Conservation (phyloP, 768 basidiomycete genomes). For the Asterophora lycoperdoides region DNA sequence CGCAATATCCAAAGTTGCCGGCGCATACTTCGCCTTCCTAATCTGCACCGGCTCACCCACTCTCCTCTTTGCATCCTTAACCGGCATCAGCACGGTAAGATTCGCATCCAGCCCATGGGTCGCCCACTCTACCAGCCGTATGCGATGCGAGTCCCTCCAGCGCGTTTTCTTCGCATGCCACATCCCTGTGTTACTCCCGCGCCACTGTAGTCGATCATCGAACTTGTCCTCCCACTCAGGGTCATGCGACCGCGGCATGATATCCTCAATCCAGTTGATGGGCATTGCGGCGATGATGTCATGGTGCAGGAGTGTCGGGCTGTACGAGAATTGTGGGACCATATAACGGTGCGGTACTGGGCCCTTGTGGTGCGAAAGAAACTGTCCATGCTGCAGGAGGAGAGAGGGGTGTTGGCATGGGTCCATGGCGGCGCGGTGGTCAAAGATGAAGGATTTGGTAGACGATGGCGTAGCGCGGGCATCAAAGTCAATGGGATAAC, state of each 20-base stretch:
- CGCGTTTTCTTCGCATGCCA: slow-evolving; percentile 32
- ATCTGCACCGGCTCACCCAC: slow-evolving; percentile 31
- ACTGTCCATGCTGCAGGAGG: slow-evolving; percentile 44
- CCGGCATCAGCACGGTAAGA: slow-evolving; percentile 30
- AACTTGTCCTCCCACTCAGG: slow-evolving; percentile 56
- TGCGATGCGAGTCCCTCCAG: slow-evolving; percentile 47
- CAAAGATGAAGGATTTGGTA: slow-evolving; percentile 41
- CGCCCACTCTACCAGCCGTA: slow-evolving; percentile 36
- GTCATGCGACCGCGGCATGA: slow-evolving; percentile 35
- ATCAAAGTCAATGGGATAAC: slow-evolving; percentile 24
- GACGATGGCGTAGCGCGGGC: slow-evolving; percentile 12
- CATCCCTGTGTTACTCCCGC: slow-evolving; percentile 71
- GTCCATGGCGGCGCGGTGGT: slow-evolving; percentile 41
- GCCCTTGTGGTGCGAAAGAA: slow-evolving; percentile 43
- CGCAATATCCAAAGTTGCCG: slow-evolving; percentile 53
- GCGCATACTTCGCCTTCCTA: slow-evolving; percentile 30
- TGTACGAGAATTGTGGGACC: slow-evolving; percentile 50
- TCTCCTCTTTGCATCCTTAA: slow-evolving; percentile 15
- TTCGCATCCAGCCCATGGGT: slow-evolving; percentile 21
- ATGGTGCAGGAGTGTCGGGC: slow-evolving; percentile 43
- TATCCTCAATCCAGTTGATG: slow-evolving; percentile 40
- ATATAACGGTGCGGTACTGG: slow-evolving; percentile 38
- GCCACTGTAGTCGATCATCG: slow-evolving; percentile 60
- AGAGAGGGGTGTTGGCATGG: slow-evolving; percentile 41
- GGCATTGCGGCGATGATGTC: slow-evolving; percentile 48